These are phyloP conservation scores for Dysphania ambrosioides DNA, from an alignment of 148 eudicot genomes.

Conservation along the genomic window DNA sequence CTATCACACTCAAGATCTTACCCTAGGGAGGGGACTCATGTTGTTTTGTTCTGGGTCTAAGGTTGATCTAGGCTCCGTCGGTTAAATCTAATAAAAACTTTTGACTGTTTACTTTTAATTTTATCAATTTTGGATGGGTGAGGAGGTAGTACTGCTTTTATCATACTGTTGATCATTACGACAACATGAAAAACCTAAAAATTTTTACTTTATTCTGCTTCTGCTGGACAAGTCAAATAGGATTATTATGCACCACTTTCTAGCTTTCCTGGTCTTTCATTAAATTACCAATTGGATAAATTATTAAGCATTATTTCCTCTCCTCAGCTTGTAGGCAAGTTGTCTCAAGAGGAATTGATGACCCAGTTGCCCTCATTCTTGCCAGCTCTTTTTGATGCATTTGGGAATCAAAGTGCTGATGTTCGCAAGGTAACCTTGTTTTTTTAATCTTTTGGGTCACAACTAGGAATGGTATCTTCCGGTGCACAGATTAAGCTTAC, in stretches of 20 bases:
- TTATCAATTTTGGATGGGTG: too few species aligned
- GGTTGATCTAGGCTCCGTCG: neutral
- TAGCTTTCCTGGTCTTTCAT: neutral
- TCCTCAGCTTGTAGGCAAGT: slow-evolving; percentile 79
- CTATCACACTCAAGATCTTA: neutral
- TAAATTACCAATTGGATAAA: neutral
- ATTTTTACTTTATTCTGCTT: neutral
- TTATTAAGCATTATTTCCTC: neutral
- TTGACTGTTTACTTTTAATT: too few species aligned
- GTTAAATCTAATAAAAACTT: too few species aligned
- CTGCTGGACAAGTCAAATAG: neutral
- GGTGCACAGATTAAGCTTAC: too few species aligned
- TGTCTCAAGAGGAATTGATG: slow-evolving; percentile 83
- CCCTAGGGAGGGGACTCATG: neutral
- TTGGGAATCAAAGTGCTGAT: slow-evolving; percentile 95
- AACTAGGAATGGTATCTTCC: neutral
- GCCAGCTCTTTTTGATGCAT: slow-evolving; percentile 94
- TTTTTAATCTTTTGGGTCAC: neutral
- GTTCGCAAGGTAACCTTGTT: slow-evolving; percentile 77
- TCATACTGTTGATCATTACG: too few species aligned
- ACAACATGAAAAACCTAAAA: too few species aligned
- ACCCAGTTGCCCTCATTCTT: slow-evolving; percentile 80
- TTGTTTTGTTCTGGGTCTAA: neutral
- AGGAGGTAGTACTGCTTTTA: too few species aligned
- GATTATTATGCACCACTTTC: too few species aligned